Percentiles rank a stretch among this genome's conserved stretches.
phyloP scores from a whole-genome alignment of 768 basidiomycete genomes.

The Calocera cornea region DNA sequence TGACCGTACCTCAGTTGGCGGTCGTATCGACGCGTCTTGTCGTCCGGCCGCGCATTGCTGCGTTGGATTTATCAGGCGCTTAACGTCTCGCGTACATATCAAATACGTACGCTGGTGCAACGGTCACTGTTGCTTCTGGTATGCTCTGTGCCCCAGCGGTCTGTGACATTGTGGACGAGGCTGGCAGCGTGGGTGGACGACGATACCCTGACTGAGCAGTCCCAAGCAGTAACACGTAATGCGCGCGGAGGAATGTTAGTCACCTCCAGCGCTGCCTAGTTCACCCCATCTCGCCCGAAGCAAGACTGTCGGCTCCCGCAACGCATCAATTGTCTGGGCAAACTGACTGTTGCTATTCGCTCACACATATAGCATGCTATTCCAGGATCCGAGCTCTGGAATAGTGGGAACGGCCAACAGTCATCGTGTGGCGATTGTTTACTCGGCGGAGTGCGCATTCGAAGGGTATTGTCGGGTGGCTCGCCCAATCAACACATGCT shows the following conservation, averaged over 20 bases:
- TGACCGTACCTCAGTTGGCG: conserved; percentile 69
- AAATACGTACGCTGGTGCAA: neutral
- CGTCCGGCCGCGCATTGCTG: conserved; percentile 55
- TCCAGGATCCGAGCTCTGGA: too few species aligned
- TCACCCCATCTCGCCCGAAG: too few species aligned
- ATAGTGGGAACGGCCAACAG: too few species aligned
- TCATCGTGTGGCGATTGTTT: too few species aligned
- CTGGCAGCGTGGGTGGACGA: neutral
- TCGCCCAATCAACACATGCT: too few species aligned
- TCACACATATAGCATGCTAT: too few species aligned
- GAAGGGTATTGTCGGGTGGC: too few species aligned
- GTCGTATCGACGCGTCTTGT: conserved; percentile 83
- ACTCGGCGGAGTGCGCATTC: too few species aligned
- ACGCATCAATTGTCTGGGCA: too few species aligned
- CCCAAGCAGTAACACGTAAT: neutral
- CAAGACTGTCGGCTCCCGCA: too few species aligned
- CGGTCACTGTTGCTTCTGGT: neutral
- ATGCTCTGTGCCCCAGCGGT: neutral
- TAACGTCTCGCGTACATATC: neutral
- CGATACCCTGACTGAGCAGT: neutral
- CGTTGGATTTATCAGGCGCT: neutral
- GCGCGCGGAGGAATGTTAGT: conserved; percentile 3
- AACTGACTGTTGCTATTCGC: too few species aligned
- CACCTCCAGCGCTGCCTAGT: too few species aligned
- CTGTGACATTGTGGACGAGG: neutral